phyloP scores from a whole-genome alignment of 2,329 filamentous ascomycete species.

The Rhinocladiella similis region DNA sequence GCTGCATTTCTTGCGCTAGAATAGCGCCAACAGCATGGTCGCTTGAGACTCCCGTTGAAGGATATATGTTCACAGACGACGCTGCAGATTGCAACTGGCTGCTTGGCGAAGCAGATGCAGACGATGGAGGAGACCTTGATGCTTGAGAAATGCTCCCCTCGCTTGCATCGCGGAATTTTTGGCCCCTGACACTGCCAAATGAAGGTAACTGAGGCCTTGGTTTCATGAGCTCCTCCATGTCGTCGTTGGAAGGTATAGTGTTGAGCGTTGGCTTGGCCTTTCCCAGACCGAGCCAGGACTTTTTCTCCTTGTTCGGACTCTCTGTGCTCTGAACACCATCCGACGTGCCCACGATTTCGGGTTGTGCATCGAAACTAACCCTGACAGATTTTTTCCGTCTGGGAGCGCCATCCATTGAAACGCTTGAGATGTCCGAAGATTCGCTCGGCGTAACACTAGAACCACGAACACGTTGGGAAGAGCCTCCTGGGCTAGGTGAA shows the following conservation, averaged over 20 bases:
- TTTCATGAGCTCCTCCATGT: constrained; percentile 57
- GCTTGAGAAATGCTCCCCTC: constrained; percentile 5
- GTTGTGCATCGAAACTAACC: constrained; percentile 69
- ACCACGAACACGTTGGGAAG: constrained; percentile 14
- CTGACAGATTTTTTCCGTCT: constrained; percentile 55
- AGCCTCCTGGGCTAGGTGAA: constrained; percentile 34
- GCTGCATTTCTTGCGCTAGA: constrained; percentile 45
- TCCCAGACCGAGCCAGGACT: constrained; percentile 38
- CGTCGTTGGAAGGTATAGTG: constrained; percentile 42
- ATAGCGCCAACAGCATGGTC: constrained; percentile 55
- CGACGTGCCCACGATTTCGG: constrained; percentile 49
- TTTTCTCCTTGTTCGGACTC: constrained; percentile 37
- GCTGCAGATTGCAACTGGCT: constrained; percentile 11
- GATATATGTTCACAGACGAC: constrained; percentile 37
- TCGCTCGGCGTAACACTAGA: constrained; percentile 48
- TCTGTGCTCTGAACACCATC: constrained; percentile 36
- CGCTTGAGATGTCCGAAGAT: constrained; percentile 56
- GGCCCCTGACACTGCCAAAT: constrained; percentile 63
- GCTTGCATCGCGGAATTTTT: constrained; percentile 31
- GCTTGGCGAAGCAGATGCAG: constrained; percentile 5
- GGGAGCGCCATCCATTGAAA: constrained; percentile 45
- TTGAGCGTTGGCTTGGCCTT: constrained; percentile 36
- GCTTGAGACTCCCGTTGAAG: constrained; percentile 41
- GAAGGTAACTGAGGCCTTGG: constrained; percentile 60
- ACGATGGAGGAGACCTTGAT: constrained; percentile 31